Base-by-base conservation (phyloP, 164 flowering plant genomes). In the Brasenia schreberi region DNA sequence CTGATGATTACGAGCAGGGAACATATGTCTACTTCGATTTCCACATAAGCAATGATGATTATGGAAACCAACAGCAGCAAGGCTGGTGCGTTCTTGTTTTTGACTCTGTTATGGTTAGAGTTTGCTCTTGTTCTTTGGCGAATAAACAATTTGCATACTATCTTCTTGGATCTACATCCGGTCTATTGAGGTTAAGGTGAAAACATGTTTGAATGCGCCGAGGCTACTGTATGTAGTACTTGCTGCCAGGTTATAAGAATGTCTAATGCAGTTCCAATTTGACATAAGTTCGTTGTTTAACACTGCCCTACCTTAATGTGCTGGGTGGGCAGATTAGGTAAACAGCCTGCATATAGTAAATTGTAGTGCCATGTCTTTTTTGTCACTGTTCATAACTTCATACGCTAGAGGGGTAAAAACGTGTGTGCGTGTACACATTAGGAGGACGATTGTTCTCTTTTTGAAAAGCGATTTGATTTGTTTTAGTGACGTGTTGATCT, bases 21-120 rank as follows among this genome's bases (percentile, higher is more conserved):
- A 87, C 96, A 5, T 95, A 92, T 74, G 96, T 95, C 7, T 95
- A 95, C 81, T 95, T 95, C 58, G 99, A 92, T 79, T 89, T 85
- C 75, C 96, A 86, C 69, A 74, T 83, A 61, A 77, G 81, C 56
- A 83, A 83, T 74, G 97, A 90, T 72, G 91, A 95, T 53, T 61
- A 18, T 23, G 56, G 56, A 14, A 49, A 49, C 16, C 56, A 49
- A 14, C 67, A 59, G 61, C 87, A 87, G 67, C 83, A 84, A 68
- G 97, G 99, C 81, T 91, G 97, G 97, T 91, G 83, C 68, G 85
- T 69, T 63, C 7, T 42, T 64, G 16, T 14, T 49, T 49, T 14
- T 49, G 12, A 9, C 16, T 49, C 10, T 14, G 16, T 49, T 49
- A 6, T 9, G 10, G 56, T 49, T 49, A 14, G 12, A 49, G 10